Evolutionary conservation across 257 asterid genomes (phyloP).

Genomic region (Penstemon barbatus): DNA sequence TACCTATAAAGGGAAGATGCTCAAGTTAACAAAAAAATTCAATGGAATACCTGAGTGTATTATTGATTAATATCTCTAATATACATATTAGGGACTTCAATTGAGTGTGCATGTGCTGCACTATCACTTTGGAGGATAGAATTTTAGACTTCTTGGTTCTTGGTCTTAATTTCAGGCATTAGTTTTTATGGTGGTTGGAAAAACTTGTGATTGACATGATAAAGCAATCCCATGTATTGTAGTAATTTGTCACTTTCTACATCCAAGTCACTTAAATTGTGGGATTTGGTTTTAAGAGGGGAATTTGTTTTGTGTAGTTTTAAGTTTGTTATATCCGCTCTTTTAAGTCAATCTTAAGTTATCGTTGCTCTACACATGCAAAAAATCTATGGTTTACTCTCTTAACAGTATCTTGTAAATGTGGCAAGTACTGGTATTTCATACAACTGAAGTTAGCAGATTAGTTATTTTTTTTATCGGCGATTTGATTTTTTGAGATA

Average conservation of each 20-base stretch:
- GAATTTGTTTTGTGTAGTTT: too few relatives aligned
- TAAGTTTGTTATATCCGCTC: too few relatives aligned
- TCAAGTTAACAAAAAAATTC: not conserved
- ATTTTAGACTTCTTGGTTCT: not conserved
- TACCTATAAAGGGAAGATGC: not conserved
- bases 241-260: too few relatives aligned
- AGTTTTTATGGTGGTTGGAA: not conserved
- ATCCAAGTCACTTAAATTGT: too few relatives aligned
- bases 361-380: too few relatives aligned
- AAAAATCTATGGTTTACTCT: too few relatives aligned
- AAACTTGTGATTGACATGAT: conserved; percentile 5
- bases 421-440: too few relatives aligned
- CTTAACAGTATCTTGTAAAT: too few relatives aligned
- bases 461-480: too few relatives aligned
- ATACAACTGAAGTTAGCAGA: too few relatives aligned
- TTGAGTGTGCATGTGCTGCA: not conserved
- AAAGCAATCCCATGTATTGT: not conserved
- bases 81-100: not conserved
- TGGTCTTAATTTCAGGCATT: not conserved
- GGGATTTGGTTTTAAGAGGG: too few relatives aligned
- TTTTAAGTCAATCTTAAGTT: too few relatives aligned
- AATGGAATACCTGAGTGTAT: not conserved
- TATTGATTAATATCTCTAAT: conserved; percentile 1
- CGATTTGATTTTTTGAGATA: not conserved
- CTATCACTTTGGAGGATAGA: not conserved